Conservation (phyloP, 768 basidiomycete genomes). For the Amanita thiersii region DNA sequence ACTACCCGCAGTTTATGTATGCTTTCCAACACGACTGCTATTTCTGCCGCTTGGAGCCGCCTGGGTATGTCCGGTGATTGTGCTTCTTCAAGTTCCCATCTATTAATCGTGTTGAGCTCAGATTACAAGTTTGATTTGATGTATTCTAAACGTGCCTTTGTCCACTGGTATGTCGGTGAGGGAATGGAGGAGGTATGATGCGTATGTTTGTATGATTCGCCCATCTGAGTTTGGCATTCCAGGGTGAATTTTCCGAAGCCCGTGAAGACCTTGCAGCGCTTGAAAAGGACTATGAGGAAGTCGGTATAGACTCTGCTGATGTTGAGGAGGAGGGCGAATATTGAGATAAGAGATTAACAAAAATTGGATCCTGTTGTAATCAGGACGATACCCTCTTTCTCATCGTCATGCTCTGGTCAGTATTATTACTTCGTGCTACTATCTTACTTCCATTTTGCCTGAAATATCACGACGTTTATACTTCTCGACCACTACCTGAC, state of each 20-base stretch:
- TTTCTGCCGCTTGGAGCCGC: slow-evolving; percentile 91
- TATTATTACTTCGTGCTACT: too few relatives aligned
- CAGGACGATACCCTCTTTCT: too few relatives aligned
- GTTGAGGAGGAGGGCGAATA: slow-evolving; percentile 47
- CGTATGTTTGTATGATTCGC: not conserved
- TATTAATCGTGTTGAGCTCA: not conserved
- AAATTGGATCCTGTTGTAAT: not conserved
- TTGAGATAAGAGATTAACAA: slow-evolving; percentile 18
- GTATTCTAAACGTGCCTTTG: slow-evolving; percentile 92
- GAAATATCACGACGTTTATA: slow-evolving; percentile 2
- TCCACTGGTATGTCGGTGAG: slow-evolving; percentile 96
- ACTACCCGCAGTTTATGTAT: slow-evolving; percentile 92
- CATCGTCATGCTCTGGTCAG: too few relatives aligned
- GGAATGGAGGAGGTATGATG: slow-evolving; percentile 88
- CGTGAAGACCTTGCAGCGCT: slow-evolving; percentile 99
- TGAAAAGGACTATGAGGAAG: slow-evolving; percentile 95
- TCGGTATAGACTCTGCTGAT: slow-evolving; percentile 44
- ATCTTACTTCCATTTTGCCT: slow-evolving; percentile 2
- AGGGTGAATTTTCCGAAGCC: slow-evolving; percentile 98
- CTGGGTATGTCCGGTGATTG: slow-evolving; percentile 17
- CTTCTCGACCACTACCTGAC: not conserved
- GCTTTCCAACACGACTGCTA: slow-evolving; percentile 91
- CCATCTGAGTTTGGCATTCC: not conserved
- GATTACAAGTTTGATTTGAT: slow-evolving; percentile 99
- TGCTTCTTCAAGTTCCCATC: not conserved